phyloP scores from a whole-genome alignment of 768 basidiomycete genomes.

The Coprinellus aureogranulatus region DNA sequence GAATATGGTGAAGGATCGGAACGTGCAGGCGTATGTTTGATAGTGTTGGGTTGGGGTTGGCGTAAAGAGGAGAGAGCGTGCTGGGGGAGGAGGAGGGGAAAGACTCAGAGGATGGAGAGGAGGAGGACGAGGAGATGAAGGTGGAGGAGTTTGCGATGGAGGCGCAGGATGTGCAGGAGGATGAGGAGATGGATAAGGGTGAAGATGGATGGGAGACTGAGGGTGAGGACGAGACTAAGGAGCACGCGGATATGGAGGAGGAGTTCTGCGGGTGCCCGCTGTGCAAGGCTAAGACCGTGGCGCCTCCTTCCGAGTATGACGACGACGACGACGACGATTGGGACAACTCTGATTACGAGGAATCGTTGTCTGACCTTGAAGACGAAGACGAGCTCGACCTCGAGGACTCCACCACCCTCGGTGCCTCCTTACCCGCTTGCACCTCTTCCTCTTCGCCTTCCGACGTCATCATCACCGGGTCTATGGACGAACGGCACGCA shows the following conservation, averaged over 20 bases:
- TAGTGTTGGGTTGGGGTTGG: conserved; percentile 21
- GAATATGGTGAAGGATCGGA: conserved; percentile 17
- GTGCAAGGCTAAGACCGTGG: not conserved
- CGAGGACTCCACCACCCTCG: conserved; percentile 49
- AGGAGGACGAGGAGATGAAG: conserved; percentile 12
- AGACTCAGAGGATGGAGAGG: conserved; percentile 21
- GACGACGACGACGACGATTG: not conserved
- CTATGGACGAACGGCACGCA: conserved; percentile 49
- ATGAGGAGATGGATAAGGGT: not conserved
- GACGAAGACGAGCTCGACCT: conserved; percentile 25
- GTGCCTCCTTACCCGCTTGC: not conserved
- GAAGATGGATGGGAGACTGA: not conserved
- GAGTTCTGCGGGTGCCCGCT: not conserved
- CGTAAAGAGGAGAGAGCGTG: conserved; percentile 16
- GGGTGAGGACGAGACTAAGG: not conserved
- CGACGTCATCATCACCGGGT: conserved; percentile 62
- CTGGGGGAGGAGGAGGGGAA: conserved; percentile 18
- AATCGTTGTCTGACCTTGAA: conserved; percentile 11
- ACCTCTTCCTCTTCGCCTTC: too few species aligned
- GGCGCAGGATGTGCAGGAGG: conserved; percentile 21
- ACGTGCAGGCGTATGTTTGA: conserved; percentile 12
- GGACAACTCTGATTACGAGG: not conserved
- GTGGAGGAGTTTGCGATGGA: conserved; percentile 22
- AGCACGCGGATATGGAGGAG: not conserved
- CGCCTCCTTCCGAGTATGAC: not conserved